These are phyloP conservation scores for Trametes cingulata DNA, from an alignment of 768 basidiomycete species.

Conservation along the genomic window DNA sequence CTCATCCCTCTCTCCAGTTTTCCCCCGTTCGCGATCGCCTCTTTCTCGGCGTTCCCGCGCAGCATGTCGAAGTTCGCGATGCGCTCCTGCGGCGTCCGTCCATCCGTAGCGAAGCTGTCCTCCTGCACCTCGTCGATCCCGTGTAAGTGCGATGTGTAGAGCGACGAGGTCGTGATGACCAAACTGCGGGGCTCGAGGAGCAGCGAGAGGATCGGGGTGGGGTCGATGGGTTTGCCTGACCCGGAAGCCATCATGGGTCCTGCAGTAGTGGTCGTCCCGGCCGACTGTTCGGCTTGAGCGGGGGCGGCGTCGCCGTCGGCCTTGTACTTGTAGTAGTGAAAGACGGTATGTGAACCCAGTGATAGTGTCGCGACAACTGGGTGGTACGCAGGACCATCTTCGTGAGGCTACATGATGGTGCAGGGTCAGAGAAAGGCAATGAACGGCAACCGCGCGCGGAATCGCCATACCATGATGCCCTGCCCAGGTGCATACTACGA, in stretches of 20 bases:
- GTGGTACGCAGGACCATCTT: slow-evolving; percentile 88
- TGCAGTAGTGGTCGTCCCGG: slow-evolving; percentile 1
- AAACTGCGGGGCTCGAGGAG: slow-evolving; percentile 86
- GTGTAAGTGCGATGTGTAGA: slow-evolving; percentile 78
- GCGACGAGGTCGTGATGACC: slow-evolving; percentile 65
- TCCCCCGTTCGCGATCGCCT: slow-evolving; percentile 49
- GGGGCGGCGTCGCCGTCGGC: slow-evolving; percentile 24
- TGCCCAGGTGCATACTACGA: slow-evolving; percentile 83
- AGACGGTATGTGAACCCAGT: slow-evolving; percentile 77
- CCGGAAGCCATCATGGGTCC: slow-evolving; percentile 18
- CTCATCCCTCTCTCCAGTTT: slow-evolving; percentile 57
- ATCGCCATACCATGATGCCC: slow-evolving; percentile 81
- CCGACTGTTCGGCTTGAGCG: slow-evolving; percentile 1
- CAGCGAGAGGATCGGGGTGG: slow-evolving; percentile 65
- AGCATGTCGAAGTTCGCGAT: slow-evolving; percentile 66
- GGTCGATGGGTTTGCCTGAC: slow-evolving; percentile 58
- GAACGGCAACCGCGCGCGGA: neutral
- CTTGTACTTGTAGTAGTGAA: slow-evolving; percentile 78
- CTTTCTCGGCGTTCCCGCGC: slow-evolving; percentile 39
- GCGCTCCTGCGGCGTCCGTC: slow-evolving; percentile 25
- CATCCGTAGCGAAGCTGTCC: slow-evolving; percentile 42
- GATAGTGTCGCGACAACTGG: slow-evolving; percentile 92
- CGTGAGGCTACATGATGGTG: slow-evolving; percentile 65
- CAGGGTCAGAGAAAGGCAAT: neutral
- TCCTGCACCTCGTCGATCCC: slow-evolving; percentile 66